Evolutionary conservation across 2,329 filamentous ascomycete genomes (phyloP).

Genomic region (Phialemoniopsis sp.): DNA sequence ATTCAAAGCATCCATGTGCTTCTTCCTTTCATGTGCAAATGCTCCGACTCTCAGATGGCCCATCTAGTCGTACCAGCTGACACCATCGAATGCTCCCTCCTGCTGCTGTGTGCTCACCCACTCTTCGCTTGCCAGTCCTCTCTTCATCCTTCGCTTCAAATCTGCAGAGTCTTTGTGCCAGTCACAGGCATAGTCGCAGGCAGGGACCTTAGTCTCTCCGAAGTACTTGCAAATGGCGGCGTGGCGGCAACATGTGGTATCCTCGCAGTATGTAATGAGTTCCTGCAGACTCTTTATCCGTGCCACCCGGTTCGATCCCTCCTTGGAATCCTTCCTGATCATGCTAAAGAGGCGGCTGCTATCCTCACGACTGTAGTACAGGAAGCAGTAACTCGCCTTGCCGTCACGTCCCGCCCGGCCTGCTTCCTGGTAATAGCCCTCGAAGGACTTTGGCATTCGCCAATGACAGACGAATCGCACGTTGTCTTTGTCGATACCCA

Average conservation of each 20-base stretch:
- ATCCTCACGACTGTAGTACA: slow-evolving; percentile 90
- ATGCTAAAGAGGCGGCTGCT: slow-evolving; percentile 66
- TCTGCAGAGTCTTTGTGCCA: slow-evolving; percentile 66
- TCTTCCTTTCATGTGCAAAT: background rate
- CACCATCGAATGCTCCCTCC: slow-evolving; percentile 49
- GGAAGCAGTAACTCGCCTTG: slow-evolving; percentile 78
- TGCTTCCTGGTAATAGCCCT: slow-evolving; percentile 94
- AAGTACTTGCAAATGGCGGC: slow-evolving; percentile 73
- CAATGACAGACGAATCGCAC: slow-evolving; percentile 95
- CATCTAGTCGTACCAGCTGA: slow-evolving; percentile 1
- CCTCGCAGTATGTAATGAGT: slow-evolving; percentile 79
- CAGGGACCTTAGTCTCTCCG: slow-evolving; percentile 55
- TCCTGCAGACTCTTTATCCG: slow-evolving; percentile 61
- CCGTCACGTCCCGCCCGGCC: slow-evolving; percentile 88
- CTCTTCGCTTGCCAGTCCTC: slow-evolving; percentile 54
- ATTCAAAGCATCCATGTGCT: too few relatives aligned
- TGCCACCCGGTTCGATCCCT: slow-evolving; percentile 37
- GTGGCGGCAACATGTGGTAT: slow-evolving; percentile 69
- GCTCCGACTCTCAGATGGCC: background rate
- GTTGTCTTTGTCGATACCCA: slow-evolving; percentile 96
- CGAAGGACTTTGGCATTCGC: slow-evolving; percentile 90
- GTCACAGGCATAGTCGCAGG: slow-evolving; percentile 73
- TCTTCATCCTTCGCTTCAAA: slow-evolving; percentile 53
- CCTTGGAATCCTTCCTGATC: slow-evolving; percentile 43
- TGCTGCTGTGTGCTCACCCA: slow-evolving; percentile 61